A percentile compares a stretch with the other conserved stretches of the same genome.
Conservation (phyloP, 2,329 filamentous ascomycete species). For the Talaromyces amestolkiae region DNA sequence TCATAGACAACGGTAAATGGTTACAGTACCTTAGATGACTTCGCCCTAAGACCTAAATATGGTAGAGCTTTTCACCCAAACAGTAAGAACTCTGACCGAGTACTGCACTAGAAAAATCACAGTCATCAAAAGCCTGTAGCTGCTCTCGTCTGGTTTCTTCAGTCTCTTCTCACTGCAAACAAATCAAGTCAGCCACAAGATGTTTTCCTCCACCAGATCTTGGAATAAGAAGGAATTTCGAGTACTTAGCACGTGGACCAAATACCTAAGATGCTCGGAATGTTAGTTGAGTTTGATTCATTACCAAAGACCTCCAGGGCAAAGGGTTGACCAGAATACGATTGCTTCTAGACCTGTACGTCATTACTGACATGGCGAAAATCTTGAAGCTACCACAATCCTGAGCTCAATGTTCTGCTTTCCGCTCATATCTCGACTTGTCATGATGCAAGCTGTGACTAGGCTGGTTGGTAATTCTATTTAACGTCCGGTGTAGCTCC, state of each 20-base stretch:
- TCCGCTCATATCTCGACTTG: background rate
- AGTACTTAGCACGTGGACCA: background rate
- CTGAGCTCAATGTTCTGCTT: background rate
- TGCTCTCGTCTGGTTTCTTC: background rate
- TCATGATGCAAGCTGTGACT: background rate
- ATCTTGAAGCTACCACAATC: too few relatives aligned
- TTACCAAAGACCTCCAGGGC: background rate
- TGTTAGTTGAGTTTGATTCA: background rate
- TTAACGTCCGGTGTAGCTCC: too few relatives aligned
- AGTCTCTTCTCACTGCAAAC: background rate
- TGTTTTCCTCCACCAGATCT: background rate
- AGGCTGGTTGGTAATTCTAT: too few relatives aligned
- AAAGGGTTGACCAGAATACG: background rate
- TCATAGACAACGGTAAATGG: background rate
- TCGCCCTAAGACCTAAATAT: background rate
- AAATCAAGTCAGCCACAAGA: background rate
- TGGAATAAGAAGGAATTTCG: background rate
- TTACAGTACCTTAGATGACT: background rate
- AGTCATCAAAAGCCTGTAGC: background rate
- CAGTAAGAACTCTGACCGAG: background rate
- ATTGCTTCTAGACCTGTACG: background rate
- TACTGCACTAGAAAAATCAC: too few relatives aligned
- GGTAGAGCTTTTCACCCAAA: background rate
- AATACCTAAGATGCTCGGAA: background rate
- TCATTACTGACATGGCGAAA: background rate